Evolutionary conservation across 345 rosid species (phyloP).

Genomic region (Turnera subulata): DNA sequence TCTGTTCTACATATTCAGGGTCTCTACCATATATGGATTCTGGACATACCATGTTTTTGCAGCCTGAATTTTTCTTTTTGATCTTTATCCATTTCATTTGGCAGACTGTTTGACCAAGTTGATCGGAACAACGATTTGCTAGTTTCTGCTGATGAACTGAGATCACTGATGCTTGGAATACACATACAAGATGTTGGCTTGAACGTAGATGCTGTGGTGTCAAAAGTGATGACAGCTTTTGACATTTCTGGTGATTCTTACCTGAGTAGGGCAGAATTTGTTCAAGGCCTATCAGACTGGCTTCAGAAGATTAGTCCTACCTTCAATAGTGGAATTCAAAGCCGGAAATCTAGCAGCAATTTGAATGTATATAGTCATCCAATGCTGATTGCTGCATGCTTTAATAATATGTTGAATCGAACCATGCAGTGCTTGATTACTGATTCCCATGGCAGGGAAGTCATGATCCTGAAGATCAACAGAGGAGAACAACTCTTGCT

Average conservation of each 20-base stretch:
- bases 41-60: too few relatives aligned
- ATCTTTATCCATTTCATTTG: background rate
- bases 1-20: background rate
- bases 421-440: too few relatives aligned
- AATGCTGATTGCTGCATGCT: background rate
- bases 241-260: slow-evolving; percentile 24
- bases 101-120: slow-evolving; percentile 38
- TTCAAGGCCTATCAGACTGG: slow-evolving; percentile 33
- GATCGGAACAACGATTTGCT: slow-evolving; percentile 20
- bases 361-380: slow-evolving; percentile 16
- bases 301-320: slow-evolving; percentile 15
- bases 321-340: background rate
- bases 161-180: slow-evolving; percentile 36
- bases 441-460: slow-evolving; percentile 20
- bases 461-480: slow-evolving; percentile 21
- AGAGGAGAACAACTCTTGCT: slow-evolving; percentile 14
- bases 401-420: too few relatives aligned
- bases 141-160: slow-evolving; percentile 34
- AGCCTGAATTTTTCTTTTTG: too few relatives aligned
- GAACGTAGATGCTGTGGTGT: slow-evolving; percentile 15
- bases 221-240: slow-evolving; percentile 32
- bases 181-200: slow-evolving; percentile 32
- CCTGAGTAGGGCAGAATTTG: slow-evolving; percentile 32
- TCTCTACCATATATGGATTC: too few relatives aligned
- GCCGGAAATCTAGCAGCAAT: background rate